Conservation (phyloP, 2,329 filamentous ascomycete genomes). For the Tothia fuscella region DNA sequence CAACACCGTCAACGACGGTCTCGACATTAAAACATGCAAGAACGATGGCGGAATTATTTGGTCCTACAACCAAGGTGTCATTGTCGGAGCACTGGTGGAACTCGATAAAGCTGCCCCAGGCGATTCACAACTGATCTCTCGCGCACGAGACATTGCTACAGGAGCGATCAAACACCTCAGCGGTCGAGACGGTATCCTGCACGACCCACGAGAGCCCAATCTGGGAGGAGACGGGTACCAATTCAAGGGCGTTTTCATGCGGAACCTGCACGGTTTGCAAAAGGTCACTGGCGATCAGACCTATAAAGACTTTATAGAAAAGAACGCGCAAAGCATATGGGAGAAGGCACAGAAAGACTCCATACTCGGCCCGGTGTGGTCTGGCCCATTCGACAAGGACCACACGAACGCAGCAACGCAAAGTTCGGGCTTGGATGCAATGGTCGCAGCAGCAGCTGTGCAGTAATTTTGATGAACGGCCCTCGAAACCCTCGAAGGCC, state of each 20-base stretch:
- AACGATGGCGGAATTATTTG: slow-evolving; percentile 38
- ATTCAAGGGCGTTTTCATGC: slow-evolving; percentile 62
- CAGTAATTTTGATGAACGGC: too few species aligned
- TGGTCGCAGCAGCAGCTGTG: slow-evolving; percentile 44
- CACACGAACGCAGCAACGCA: slow-evolving; percentile 48
- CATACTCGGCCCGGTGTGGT: slow-evolving; percentile 52
- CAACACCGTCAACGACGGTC: slow-evolving; percentile 42
- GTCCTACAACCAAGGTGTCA: slow-evolving; percentile 51
- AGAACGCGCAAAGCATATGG: slow-evolving; percentile 58
- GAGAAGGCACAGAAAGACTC: slow-evolving; percentile 34
- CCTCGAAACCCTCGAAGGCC: too few species aligned
- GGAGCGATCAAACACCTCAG: slow-evolving; percentile 26
- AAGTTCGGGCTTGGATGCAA: slow-evolving; percentile 51
- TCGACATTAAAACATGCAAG: slow-evolving; percentile 35
- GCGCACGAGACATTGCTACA: slow-evolving; percentile 27
- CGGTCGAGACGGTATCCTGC: slow-evolving; percentile 27
- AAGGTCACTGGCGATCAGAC: slow-evolving; percentile 35
- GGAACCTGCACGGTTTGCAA: slow-evolving; percentile 51
- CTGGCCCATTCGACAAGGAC: slow-evolving; percentile 42
- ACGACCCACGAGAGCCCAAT: slow-evolving; percentile 26
- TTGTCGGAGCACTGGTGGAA: slow-evolving; percentile 46
- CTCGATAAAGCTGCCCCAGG: slow-evolving; percentile 31
- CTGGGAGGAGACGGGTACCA: slow-evolving; percentile 39
- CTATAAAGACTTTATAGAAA: slow-evolving; percentile 44
- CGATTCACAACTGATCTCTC: slow-evolving; percentile 21